These are phyloP conservation scores for Smallanthus sonchifolius DNA, from an alignment of 129 eudicot genomes.

Conservation along the genomic window DNA sequence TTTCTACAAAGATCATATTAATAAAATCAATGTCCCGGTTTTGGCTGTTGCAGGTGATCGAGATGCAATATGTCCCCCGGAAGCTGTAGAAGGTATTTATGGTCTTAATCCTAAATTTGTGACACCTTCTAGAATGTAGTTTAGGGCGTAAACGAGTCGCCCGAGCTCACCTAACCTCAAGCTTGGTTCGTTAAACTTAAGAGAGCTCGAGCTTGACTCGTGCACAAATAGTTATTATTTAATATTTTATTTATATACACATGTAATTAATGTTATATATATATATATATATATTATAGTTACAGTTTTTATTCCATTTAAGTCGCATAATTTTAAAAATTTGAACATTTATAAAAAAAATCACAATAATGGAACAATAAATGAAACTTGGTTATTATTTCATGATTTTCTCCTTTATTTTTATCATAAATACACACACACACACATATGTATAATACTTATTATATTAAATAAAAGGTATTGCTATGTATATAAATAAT, in stretches of 20 bases:
- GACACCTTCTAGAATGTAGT: background rate
- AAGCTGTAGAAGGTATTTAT: conserved; percentile 76
- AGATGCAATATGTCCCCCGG: conserved; percentile 92
- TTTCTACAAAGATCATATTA: conserved; percentile 84
- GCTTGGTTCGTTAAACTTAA: background rate
- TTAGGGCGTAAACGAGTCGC: background rate
- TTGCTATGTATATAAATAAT: background rate
- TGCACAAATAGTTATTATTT: background rate
- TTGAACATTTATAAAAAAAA: no score
- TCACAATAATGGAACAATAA: no score
- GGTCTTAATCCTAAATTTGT: background rate
- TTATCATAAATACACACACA: background rate
- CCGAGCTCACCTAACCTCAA: background rate
- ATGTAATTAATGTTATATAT: background rate
- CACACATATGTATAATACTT: background rate
- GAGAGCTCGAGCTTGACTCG: background rate
- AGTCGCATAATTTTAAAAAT: no score
- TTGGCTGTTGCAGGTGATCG: conserved; percentile 89
- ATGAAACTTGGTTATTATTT: no score
- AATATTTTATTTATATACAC: background rate
- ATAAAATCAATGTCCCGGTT: conserved; percentile 62
- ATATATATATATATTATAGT: background rate
- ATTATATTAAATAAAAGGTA: background rate
- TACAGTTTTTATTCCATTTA: no score
- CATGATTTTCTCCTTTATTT: background rate